A percentile compares a stretch with the other conserved stretches of the same genome.
Evolutionary conservation across 495 filamentous ascomycete genomes (phyloP).

Genomic region (Mytilinidion resinicola): DNA sequence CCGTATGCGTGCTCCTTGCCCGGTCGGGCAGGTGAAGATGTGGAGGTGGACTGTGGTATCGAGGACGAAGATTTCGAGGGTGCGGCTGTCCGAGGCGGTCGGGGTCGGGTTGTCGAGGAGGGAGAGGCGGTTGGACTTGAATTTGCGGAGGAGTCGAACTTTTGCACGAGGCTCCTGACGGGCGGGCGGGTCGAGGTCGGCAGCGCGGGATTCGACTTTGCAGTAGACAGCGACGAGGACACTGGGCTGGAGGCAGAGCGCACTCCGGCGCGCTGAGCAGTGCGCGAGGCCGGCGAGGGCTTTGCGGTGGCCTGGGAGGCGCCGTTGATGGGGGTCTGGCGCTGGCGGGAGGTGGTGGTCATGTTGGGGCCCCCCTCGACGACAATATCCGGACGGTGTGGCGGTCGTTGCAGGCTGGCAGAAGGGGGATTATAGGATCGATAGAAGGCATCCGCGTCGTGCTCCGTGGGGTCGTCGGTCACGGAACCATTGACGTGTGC

Average conservation of each 20-base stretch:
- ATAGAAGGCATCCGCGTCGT: conserved; percentile 16
- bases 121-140: conserved; percentile 9
- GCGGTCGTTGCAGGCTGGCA: not conserved
- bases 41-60: not conserved
- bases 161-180: conserved; percentile 21
- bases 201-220: conserved; percentile 15
- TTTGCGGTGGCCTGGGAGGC: conserved; percentile 10
- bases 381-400: not conserved
- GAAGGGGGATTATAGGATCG: conserved; percentile 3
- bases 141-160: conserved; percentile 17
- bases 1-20: conserved; percentile 22
- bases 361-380: conserved; percentile 9
- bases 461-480: conserved; percentile 4
- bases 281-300: not conserved
- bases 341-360: conserved; percentile 19
- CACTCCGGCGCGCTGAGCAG: not conserved
- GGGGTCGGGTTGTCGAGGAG: conserved; percentile 5
- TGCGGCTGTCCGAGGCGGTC: conserved; percentile 6
- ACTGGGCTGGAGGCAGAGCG: conserved; percentile 16
- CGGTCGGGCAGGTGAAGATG: conserved; percentile 18
- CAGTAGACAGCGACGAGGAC: conserved; percentile 1
- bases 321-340: conserved; percentile 16
- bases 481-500: conserved; percentile 9
- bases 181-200: conserved; percentile 13
- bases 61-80: conserved; percentile 9